Base-by-base conservation (phyloP, 75 land plant genomes). In the Adiantum capillusveneris region DNA sequence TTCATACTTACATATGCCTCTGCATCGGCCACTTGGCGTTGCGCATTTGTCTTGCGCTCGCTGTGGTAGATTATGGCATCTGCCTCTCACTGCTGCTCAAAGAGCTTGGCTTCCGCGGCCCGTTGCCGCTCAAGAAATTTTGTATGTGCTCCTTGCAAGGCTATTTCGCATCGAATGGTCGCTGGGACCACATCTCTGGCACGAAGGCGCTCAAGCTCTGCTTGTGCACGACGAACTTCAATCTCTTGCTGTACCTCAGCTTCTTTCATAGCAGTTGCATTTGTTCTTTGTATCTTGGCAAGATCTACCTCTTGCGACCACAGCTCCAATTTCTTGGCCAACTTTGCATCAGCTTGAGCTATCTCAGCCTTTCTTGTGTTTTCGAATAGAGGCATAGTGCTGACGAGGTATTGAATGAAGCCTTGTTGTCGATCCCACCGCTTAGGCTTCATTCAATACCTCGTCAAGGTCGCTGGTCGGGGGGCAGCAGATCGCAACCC, bases 101-200 rank as follows among this genome's bases (percentile, higher is more conserved):
- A 81, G 1, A 76, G 57, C n/a, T 58, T 57, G 69, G 74, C 70
- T 22, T 81, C 74, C 34, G 80, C 80, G 36, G 73, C 71, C 58
- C 71, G 69, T 11, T 70, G 74, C 74, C 63, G n/a, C 44, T 63
- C 22, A 20, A 42, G 57, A 13, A 59, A 14, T 13, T 6, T 6
- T 14, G 29, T 6, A 22, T 62, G 24, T 6, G 54, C 1, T 17
- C 1, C 30, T 31, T 62, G 54, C 54, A 62, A 3, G 14, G 6
- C 19, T 17, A 12, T n/a, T 28, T 62, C 64, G 12, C 48, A 62
- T 0, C 48, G 25, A 29, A 62, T 48, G 16, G 25, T 48, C 17
- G 64, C 64, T 16, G 44, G 27, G 0, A 27, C 54, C 34, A 62
- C 18, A 0, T 50, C 30, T 21, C 44, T n/a, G 17, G 36, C 55